phyloP scores from a whole-genome alignment of 768 basidiomycete species.

The Phaeotremella skinneri region DNA sequence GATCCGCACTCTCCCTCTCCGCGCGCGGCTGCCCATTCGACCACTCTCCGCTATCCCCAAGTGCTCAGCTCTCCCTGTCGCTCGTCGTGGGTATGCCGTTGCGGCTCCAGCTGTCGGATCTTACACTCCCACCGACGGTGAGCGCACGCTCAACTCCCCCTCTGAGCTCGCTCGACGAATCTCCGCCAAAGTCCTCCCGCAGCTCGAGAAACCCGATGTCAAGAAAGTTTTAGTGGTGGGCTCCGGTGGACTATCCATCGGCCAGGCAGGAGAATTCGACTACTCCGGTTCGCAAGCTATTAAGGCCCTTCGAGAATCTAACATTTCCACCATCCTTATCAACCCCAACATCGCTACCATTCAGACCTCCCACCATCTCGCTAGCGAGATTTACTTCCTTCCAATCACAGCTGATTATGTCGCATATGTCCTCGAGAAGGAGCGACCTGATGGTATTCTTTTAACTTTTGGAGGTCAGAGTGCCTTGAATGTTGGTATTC shows the following conservation, averaged over 20 bases:
- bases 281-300: conserved; percentile 99
- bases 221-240: conserved; percentile 95
- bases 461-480: conserved; percentile 98
- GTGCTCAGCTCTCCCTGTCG: not conserved
- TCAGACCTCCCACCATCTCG: conserved; percentile 97
- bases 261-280: conserved; percentile 99
- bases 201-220: conserved; percentile 84
- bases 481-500: conserved; percentile 95
- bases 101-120: conserved; percentile 53
- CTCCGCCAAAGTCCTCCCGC: conserved; percentile 90
- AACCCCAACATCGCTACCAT: conserved; percentile 99
- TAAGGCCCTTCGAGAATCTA: conserved; percentile 94
- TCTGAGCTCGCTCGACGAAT: conserved; percentile 91
- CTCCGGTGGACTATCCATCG: conserved; percentile 91
- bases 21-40: not conserved
- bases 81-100: conserved; percentile 40
- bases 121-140: conserved; percentile 42
- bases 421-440: conserved; percentile 97
- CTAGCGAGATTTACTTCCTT: conserved; percentile 94
- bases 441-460: conserved; percentile 93
- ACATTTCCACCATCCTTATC: conserved; percentile 88
- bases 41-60: not conserved
- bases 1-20: conserved; percentile 3
- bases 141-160: conserved; percentile 70
- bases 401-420: conserved; percentile 97